These are phyloP conservation scores for sorghum (Sorghum bicolor) DNA, from an alignment of 176 grass and related monocot genomes.

Conservation along the genomic window DNA sequence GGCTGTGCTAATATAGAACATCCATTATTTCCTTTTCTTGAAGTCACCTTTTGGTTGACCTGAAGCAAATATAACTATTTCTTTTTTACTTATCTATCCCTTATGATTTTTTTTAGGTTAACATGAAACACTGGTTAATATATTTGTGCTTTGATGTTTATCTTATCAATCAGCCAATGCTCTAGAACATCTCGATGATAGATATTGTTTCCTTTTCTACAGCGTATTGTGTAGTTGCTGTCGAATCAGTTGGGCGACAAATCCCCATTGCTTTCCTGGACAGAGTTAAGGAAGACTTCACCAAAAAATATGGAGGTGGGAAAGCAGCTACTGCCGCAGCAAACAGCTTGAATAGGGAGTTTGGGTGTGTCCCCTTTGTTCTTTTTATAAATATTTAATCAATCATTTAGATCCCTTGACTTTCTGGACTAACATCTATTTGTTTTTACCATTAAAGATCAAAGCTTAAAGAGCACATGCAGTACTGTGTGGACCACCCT, in stretches of 20 bases:
- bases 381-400: neutral
- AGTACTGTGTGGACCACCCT: conserved; percentile 86
- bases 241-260: conserved; percentile 92
- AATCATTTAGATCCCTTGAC: neutral
- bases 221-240: conserved; percentile 93
- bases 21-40: neutral
- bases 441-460: conserved; percentile 43
- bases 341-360: conserved; percentile 73
- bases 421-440: conserved; percentile 8
- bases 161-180: neutral
- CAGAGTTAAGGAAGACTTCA: conserved; percentile 89
- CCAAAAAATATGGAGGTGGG: conserved; percentile 80
- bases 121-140: neutral
- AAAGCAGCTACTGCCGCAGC: conserved; percentile 85
- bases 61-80: neutral
- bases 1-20: neutral
- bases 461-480: conserved; percentile 97
- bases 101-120: neutral
- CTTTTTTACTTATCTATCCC: neutral
- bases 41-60: neutral
- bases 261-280: conserved; percentile 87
- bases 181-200: neutral
- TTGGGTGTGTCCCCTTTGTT: conserved; percentile 46
- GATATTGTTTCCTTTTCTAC: conserved; percentile 21
- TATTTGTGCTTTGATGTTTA: neutral